Conservation (phyloP, 1,284 basidiomycete genomes). For the Xerocomus amazonicus region DNA sequence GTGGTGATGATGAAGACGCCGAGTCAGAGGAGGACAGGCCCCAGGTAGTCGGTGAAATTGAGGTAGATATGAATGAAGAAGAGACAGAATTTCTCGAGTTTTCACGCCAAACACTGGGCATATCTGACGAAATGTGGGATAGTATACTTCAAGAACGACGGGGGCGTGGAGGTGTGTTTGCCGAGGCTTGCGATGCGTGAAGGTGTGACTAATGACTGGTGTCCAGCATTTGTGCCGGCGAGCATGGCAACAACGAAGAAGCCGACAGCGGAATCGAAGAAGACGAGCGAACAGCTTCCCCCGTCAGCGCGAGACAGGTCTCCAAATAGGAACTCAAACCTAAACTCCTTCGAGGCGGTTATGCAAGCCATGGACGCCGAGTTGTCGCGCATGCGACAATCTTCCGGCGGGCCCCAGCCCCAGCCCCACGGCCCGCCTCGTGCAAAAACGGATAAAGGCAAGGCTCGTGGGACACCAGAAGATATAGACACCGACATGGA, state of each 20-base stretch:
- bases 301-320: conserved; percentile 33
- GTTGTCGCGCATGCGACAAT: conserved; percentile 46
- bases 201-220: conserved; percentile 5
- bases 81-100: conserved; percentile 92
- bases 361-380: conserved; percentile 94
- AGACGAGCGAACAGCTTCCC: conserved; percentile 7
- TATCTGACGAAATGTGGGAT: conserved; percentile 80
- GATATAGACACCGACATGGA: conserved; percentile 53
- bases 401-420: conserved; percentile 18
- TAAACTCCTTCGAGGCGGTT: conserved; percentile 91
- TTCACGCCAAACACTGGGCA: conserved; percentile 83
- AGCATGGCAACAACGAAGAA: conserved; percentile 29
- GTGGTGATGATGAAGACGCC: conserved; percentile 54
- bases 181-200: neutral
- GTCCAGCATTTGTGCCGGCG: conserved; percentile 65
- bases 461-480: conserved; percentile 14
- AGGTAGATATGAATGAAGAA: conserved; percentile 86
- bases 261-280: conserved; percentile 1
- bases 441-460: conserved; percentile 31
- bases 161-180: conserved; percentile 66
- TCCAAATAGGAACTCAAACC: conserved; percentile 54
- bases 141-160: conserved; percentile 75
- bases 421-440: conserved; percentile 5
- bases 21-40: conserved; percentile 74
- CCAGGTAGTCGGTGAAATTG: conserved; percentile 75